Base-by-base conservation (phyloP, 2,329 filamentous ascomycete genomes). In the Fusarium verrucosum region DNA sequence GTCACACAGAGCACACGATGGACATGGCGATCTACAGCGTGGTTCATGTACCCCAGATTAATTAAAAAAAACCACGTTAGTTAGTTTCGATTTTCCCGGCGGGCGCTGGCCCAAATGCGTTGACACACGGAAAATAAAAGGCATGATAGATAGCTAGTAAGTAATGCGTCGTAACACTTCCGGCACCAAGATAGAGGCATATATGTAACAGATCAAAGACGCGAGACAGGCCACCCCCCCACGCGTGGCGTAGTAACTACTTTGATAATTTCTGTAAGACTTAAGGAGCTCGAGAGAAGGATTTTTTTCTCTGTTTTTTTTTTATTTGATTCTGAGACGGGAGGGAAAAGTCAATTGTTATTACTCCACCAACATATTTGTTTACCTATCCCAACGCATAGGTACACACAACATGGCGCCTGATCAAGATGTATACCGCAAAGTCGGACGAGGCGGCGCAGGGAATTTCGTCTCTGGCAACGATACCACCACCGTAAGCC, bases 391-490 rank as follows among this genome's bases (percentile, higher is more conserved):
- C n/a, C n/a, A n/a, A n/a, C n/a, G n/a, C n/a, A n/a, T n/a, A n/a
- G n/a, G n/a, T n/a, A n/a, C n/a, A n/a, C 43, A 53, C 36, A 56
- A 47, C 22, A 72, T 72, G 62, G 44, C 71, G 33, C 55, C 66
- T 51, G 69, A 74, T 33, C 68, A 72, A 56, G 83, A 83, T 68
- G 78, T 78, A 46, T 83, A 83, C 65, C 79, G 80, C 65, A 81
- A 80, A 57, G 80, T 83, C 37, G 87, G 87, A 53, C 84, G 87
- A 44, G 87, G 87, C 50, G 87, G 87, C 45, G 87, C 87, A 7
- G 87, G 87, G 49, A 90, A 90, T 75, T 88, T 83, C 73, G 82
- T 82, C 70, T 80, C 83, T 62, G 79, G 82, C 65, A 81, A 85
- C 25, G 80, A 83, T 26, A 78, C 75, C 41, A 70, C 72, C 52